These are phyloP conservation scores for Nakaseomyces glabratus DNA, from an alignment of 1,139 yeast species.

Conservation along the genomic window DNA sequence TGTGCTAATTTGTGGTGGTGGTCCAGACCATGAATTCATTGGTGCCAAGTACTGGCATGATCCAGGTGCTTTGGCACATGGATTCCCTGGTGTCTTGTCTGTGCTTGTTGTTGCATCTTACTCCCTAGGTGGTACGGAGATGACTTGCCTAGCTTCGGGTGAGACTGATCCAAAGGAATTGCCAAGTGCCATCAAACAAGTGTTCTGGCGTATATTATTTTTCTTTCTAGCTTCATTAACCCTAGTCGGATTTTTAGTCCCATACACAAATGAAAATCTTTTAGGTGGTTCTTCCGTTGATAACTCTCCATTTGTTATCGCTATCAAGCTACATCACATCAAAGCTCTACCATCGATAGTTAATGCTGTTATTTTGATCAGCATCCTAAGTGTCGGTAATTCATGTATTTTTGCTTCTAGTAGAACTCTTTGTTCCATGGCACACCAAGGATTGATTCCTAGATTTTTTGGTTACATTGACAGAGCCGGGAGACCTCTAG, in stretches of 20 bases:
- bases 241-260: constrained; percentile 59
- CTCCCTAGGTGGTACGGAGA: constrained; percentile 74
- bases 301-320: constrained; percentile 62
- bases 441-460: constrained; percentile 78
- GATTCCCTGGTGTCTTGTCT: constrained; percentile 72
- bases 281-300: constrained; percentile 38
- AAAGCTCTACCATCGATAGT: constrained; percentile 57
- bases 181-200: constrained; percentile 64
- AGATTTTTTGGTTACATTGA: constrained; percentile 51
- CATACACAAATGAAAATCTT: constrained; percentile 46
- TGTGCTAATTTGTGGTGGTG: constrained; percentile 62
- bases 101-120: constrained; percentile 78
- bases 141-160: constrained; percentile 78
- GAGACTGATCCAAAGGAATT: constrained; percentile 66
- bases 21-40: constrained; percentile 45
- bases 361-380: constrained; percentile 62
- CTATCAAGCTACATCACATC: constrained; percentile 49
- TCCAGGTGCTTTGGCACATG: constrained; percentile 58
- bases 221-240: constrained; percentile 54
- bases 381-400: constrained; percentile 65
- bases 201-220: constrained; percentile 59
- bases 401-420: constrained; percentile 73
- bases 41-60: constrained; percentile 57
- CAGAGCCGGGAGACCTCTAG: constrained; percentile 55
- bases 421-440: constrained; percentile 72